Conservation (phyloP, 306 rosid species). For the Vigna trinervia region DNA sequence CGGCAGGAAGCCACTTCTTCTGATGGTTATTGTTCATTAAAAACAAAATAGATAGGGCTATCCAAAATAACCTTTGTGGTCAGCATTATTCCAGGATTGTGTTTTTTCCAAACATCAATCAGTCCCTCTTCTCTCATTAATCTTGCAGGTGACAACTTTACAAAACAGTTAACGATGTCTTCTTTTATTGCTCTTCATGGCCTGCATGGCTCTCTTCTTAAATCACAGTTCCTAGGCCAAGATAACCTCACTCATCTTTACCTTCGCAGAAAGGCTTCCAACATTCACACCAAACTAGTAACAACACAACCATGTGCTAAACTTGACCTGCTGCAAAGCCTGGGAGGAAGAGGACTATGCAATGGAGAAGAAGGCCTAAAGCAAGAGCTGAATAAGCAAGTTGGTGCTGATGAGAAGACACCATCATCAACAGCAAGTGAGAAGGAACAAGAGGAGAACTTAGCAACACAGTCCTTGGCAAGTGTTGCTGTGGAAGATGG, state of each 20-base stretch:
- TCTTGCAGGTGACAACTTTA: slow-evolving; percentile 26
- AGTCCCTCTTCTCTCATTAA: slow-evolving; percentile 6
- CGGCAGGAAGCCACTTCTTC: not conserved
- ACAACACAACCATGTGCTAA: slow-evolving; percentile 55
- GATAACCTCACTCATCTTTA: slow-evolving; percentile 46
- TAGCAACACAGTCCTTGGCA: slow-evolving; percentile 36
- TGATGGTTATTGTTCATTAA: not conserved
- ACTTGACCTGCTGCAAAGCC: slow-evolving; percentile 62
- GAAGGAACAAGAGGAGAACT: slow-evolving; percentile 43
- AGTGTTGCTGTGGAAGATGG: slow-evolving; percentile 63
- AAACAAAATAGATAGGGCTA: slow-evolving; percentile 48
- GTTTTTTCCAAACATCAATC: slow-evolving; percentile 17
- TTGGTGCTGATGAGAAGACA: slow-evolving; percentile 46
- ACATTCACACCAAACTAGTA: slow-evolving; percentile 44
- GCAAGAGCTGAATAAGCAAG: slow-evolving; percentile 61
- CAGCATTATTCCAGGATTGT: slow-evolving; percentile 18
- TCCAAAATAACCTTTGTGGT: slow-evolving; percentile 42
- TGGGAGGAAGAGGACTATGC: slow-evolving; percentile 94
- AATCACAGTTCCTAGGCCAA: slow-evolving; percentile 71
- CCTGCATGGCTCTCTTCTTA: slow-evolving; percentile 55
- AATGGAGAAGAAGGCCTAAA: slow-evolving; percentile 81
- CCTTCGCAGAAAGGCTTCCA: slow-evolving; percentile 46
- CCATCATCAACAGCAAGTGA: slow-evolving; percentile 30
- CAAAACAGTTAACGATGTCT: slow-evolving; percentile 56
- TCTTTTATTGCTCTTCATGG: slow-evolving; percentile 57